phyloP scores from a whole-genome alignment of 176 grass and related monocot species.

The Poa annua region DNA sequence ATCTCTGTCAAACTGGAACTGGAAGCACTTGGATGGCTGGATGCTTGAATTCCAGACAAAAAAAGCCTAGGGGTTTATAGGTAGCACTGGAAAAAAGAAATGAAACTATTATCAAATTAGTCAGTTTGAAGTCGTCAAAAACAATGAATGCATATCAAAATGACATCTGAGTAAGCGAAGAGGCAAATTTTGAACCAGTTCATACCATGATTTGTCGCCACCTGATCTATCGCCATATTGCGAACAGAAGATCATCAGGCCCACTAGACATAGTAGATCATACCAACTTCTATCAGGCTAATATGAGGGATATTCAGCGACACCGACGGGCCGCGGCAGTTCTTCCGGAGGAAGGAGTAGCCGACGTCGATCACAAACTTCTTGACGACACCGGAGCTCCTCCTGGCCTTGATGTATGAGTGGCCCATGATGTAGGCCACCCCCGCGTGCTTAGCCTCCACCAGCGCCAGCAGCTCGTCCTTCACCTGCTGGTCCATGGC shows the following conservation, averaged over 20 bases:
- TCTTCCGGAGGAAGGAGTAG: slow-evolving; percentile 94
- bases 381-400: slow-evolving; percentile 71
- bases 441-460: slow-evolving; percentile 90
- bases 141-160: not conserved
- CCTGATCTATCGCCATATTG: slow-evolving; percentile 20
- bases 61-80: not conserved
- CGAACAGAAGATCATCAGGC: slow-evolving; percentile 22
- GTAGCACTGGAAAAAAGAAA: slow-evolving; percentile 29
- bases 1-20: slow-evolving; percentile 36
- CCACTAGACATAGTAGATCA: slow-evolving; percentile 93
- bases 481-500: slow-evolving; percentile 66
- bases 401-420: slow-evolving; percentile 94
- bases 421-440: slow-evolving; percentile 94
- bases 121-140: not conserved
- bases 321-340: slow-evolving; percentile 87
- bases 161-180: not conserved
- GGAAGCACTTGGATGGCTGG: slow-evolving; percentile 29
- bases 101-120: not conserved
- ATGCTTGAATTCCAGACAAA: slow-evolving; percentile 18
- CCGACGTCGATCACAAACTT: slow-evolving; percentile 84
- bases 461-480: slow-evolving; percentile 72
- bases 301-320: slow-evolving; percentile 94
- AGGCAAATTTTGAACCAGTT: not conserved
- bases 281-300: slow-evolving; percentile 98
- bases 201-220: slow-evolving; percentile 40